Evolutionary conservation across 2,329 filamentous ascomycete genomes (phyloP).

Genomic region (Fusarium algeriense): DNA sequence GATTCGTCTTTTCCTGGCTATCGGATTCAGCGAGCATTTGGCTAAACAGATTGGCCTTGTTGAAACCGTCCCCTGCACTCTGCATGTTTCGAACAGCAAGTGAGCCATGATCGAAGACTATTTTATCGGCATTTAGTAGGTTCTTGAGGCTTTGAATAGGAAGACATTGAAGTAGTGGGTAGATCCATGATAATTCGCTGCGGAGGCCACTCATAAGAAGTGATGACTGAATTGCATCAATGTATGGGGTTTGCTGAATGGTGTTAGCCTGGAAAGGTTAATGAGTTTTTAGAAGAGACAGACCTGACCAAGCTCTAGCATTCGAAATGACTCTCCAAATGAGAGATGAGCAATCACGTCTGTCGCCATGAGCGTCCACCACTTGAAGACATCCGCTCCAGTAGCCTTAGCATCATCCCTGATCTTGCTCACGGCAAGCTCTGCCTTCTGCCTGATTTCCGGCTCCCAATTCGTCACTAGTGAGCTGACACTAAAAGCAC

Average conservation of each 20-base stretch:
- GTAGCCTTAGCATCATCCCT: neutral
- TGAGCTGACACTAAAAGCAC: conserved; percentile 22
- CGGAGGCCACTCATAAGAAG: neutral
- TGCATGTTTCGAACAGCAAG: conserved; percentile 6
- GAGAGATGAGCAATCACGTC: conserved; percentile 31
- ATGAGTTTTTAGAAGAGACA: rapidly evolving
- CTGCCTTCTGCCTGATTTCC: neutral
- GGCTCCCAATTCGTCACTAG: conserved; percentile 21
- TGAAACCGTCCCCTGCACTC: neutral
- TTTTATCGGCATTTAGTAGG: neutral
- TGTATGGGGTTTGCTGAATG: conserved; percentile 2
- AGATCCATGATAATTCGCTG: neutral
- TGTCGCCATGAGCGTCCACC: conserved; percentile 33
- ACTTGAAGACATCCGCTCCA: conserved; percentile 28
- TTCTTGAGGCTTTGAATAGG: neutral
- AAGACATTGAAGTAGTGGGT: neutral
- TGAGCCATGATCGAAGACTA: neutral
- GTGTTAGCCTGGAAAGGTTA: neutral
- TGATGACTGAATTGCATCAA: neutral
- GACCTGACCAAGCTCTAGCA: conserved; percentile 30
- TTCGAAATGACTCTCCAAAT: conserved; percentile 29
- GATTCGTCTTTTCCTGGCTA: neutral
- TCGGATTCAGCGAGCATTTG: conserved; percentile 7
- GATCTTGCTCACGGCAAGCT: neutral
- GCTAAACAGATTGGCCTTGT: conserved; percentile 1